A percentile compares a stretch with the other conserved stretches of the same genome.
Conservation (phyloP, 805 yeast species). For the Torulaspora quercuum region DNA sequence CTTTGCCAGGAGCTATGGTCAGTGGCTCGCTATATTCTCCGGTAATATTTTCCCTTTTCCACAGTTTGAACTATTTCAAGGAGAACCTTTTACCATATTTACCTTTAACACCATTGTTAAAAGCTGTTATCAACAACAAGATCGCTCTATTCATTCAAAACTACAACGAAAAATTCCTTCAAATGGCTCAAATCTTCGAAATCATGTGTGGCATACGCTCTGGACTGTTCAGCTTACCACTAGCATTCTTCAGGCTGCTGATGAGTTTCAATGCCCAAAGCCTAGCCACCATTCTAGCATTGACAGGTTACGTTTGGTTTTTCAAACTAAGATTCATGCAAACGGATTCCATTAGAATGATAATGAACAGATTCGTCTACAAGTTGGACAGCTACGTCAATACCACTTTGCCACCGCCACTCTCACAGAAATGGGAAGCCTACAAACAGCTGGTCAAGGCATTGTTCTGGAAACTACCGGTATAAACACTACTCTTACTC, state of each 20-base stretch:
- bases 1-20: constrained; percentile 43
- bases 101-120: constrained; percentile 35
- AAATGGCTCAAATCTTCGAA: constrained; percentile 47
- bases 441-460: constrained; percentile 20
- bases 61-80: constrained; percentile 57
- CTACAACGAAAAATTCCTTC: constrained; percentile 44
- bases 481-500: constrained; percentile 8
- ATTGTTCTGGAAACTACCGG: constrained; percentile 21
- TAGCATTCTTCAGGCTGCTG: constrained; percentile 39
- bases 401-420: constrained; percentile 41
- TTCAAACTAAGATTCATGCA: constrained; percentile 59
- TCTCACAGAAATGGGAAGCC: constrained; percentile 23
- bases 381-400: constrained; percentile 40
- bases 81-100: constrained; percentile 50
- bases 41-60: constrained; percentile 60
- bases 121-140: constrained; percentile 29
- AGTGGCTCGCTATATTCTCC: constrained; percentile 56
- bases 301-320: constrained; percentile 50
- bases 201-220: constrained; percentile 41
- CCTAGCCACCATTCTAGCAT: constrained; percentile 35
- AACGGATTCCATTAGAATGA: constrained; percentile 50
- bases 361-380: constrained; percentile 47
- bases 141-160: constrained; percentile 37
- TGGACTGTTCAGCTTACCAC: constrained; percentile 41
- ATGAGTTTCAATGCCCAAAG: constrained; percentile 26